These are phyloP conservation scores for Teunomyces funiuensis DNA, from an alignment of 805 yeast genomes.

Conservation along the genomic window DNA sequence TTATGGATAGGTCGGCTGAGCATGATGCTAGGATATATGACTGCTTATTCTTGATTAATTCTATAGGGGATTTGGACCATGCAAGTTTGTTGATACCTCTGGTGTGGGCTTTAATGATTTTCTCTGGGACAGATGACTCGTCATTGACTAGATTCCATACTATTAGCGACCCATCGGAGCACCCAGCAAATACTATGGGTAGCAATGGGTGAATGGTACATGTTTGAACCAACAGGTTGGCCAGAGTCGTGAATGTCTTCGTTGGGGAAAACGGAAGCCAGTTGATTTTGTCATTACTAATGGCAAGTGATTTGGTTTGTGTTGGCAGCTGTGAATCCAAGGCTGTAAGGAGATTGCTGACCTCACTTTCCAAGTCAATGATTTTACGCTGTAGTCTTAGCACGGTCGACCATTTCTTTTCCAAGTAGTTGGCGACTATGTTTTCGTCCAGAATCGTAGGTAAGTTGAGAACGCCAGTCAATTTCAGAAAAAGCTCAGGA, in stretches of 20 bases:
- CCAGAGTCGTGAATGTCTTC: constrained; percentile 50
- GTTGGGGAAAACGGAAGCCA: constrained; percentile 64
- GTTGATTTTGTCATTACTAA: constrained; percentile 33
- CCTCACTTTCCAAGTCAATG: constrained; percentile 65
- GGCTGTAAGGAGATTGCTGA: constrained; percentile 48
- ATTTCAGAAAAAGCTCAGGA: constrained; percentile 13
- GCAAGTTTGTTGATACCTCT: constrained; percentile 59
- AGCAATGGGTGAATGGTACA: constrained; percentile 74
- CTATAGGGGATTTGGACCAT: constrained; percentile 49
- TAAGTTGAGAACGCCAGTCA: constrained; percentile 12
- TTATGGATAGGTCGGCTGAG: constrained; percentile 55
- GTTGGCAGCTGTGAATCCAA: constrained; percentile 22
- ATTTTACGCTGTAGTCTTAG: constrained; percentile 73
- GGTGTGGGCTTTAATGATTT: constrained; percentile 72
- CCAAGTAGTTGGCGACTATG: constrained; percentile 47
- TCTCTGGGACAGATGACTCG: constrained; percentile 57
- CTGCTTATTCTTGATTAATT: constrained; percentile 9
- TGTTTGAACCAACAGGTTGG: constrained; percentile 56
- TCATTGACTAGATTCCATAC: constrained; percentile 66
- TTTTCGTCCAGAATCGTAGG: constrained; percentile 15
- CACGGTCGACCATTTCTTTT: constrained; percentile 87
- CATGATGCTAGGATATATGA: constrained; percentile 46
- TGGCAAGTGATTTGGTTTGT: constrained; percentile 8
- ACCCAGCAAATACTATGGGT: constrained; percentile 62
- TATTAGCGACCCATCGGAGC: constrained; percentile 69